Evolutionary conservation across 306 rosid genomes (phyloP).

Genomic region (Hippophae rhamnoides): DNA sequence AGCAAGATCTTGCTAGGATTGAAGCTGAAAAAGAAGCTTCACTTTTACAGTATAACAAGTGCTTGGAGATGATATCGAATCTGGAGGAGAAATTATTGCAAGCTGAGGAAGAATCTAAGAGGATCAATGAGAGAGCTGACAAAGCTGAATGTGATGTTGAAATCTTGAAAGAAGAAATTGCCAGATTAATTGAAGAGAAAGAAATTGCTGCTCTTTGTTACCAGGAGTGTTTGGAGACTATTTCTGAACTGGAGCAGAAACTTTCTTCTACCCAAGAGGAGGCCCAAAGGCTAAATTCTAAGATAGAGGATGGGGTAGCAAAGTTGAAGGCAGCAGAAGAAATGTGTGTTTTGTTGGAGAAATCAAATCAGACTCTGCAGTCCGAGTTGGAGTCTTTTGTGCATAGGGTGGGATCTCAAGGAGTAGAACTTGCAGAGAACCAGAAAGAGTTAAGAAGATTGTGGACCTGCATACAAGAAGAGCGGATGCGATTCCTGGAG

Average conservation of each 20-base stretch:
- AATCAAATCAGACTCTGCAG: conserved; percentile 61
- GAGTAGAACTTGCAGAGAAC: conserved; percentile 75
- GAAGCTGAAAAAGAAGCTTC: conserved; percentile 71
- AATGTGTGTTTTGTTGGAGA: conserved; percentile 54
- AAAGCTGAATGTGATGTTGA: conserved; percentile 53
- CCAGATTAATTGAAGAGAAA: conserved; percentile 60
- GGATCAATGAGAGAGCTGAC: conserved; percentile 39
- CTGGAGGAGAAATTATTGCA: conserved; percentile 45
- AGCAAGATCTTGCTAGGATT: conserved; percentile 55
- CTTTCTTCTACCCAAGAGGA: conserved; percentile 60
- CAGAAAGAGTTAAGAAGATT: conserved; percentile 75
- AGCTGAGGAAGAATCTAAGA: conserved; percentile 59
- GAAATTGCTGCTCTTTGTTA: conserved; percentile 62
- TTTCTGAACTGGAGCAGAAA: conserved; percentile 55
- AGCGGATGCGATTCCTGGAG: conserved; percentile 65
- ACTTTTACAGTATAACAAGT: conserved; percentile 42
- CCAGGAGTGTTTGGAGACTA: conserved; percentile 62
- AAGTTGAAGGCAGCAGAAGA: conserved; percentile 60
- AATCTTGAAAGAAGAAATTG: conserved; percentile 46
- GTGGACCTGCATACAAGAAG: conserved; percentile 76
- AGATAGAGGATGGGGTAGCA: conserved; percentile 46
- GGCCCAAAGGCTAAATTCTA: conserved; percentile 39
- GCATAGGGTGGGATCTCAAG: conserved; percentile 63
- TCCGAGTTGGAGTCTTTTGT: conserved; percentile 62
- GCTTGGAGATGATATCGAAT: conserved; percentile 43